Evolutionary conservation across 1,139 yeast species (phyloP), one percentile per base, ranked within the genome.

Genomic region (Geotrichum klebahnii): DNA sequence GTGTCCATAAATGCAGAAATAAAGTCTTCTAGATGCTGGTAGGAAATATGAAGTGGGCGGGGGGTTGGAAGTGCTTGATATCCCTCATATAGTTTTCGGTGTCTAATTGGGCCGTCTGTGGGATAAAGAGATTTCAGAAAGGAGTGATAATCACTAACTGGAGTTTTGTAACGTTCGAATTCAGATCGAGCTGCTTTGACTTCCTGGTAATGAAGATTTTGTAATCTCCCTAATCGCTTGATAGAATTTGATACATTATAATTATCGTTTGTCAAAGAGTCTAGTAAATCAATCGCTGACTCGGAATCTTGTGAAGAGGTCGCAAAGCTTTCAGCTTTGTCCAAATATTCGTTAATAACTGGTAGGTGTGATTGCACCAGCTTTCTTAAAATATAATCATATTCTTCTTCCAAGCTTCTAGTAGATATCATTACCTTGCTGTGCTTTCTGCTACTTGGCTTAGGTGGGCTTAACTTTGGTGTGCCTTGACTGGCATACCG

Each of bases 81-180:
- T n/a, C 69, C 61, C 23, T 62, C 59, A 53, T 57, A 73, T 6
- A 75, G 59, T 28, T 55, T 52, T 19, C 59, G 52, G 14, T 52
- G 48, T 9, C 33, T 40, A 17, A 47, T 43, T 12, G 32, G 14
- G 24, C 48, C 55, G 35, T 37, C 44, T 26, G 57, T 33, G 0
- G 78, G 77, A 53, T 74, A 75, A 29, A 76, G 55, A n/a, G 61
- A 60, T 41, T 65, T 59, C 12, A 74, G 50, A 48, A 76, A 73
- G 16, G 56, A 57, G 48, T 57, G 58, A 47, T 61, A 59, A 19
- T 48, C 36, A 12, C 46, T 34, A 40, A 57, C 53, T 39, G 65
- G 60, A 16, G 60, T 40, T 22, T 29, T 38, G 5, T 36, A 40
- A 24, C 59, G 45, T 16, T 50, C 46, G 26, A 49, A 40, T 29